phyloP scores from a whole-genome alignment of 2,329 filamentous ascomycete genomes.

The Colletotrichum sp. region DNA sequence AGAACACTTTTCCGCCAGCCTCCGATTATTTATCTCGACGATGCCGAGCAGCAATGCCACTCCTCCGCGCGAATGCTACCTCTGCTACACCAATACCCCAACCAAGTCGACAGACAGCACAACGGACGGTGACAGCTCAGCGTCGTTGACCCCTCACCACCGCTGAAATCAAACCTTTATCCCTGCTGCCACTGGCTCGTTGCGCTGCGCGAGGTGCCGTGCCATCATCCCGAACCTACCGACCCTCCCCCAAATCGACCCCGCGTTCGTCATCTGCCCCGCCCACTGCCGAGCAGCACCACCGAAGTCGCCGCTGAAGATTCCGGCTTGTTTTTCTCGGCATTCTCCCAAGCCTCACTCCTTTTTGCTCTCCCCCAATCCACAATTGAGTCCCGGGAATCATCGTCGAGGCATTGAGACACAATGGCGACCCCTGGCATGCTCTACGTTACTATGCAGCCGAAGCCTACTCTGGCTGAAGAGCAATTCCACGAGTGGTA shows the following conservation, averaged over 20 bases:
- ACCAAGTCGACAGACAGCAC: background rate
- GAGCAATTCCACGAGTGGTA: constrained; percentile 91
- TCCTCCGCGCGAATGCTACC: background rate
- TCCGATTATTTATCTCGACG: background rate
- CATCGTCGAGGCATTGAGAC: background rate
- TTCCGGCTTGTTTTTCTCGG: background rate
- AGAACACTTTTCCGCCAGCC: constrained; percentile 11
- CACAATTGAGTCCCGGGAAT: background rate
- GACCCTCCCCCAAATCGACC: constrained; percentile 1
- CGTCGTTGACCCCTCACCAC: background rate
- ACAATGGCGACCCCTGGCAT: constrained; percentile 63
- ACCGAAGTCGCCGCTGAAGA: background rate
- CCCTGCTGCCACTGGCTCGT: background rate
- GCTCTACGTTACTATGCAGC: constrained; percentile 88
- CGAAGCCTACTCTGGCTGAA: constrained; percentile 66
- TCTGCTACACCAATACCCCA: background rate
- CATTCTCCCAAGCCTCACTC: background rate
- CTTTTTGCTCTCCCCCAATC: background rate
- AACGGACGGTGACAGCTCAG: background rate
- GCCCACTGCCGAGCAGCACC: background rate
- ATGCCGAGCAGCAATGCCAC: background rate
- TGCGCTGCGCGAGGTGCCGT: background rate
- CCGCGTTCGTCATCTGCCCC: constrained; percentile 16
- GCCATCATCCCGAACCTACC: constrained; percentile 3
- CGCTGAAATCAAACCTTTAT: background rate